A percentile compares a stretch with the other conserved stretches of the same genome.
Conservation (phyloP, 1,139 yeast species). For the Sugiyamaella grinbergsii region DNA sequence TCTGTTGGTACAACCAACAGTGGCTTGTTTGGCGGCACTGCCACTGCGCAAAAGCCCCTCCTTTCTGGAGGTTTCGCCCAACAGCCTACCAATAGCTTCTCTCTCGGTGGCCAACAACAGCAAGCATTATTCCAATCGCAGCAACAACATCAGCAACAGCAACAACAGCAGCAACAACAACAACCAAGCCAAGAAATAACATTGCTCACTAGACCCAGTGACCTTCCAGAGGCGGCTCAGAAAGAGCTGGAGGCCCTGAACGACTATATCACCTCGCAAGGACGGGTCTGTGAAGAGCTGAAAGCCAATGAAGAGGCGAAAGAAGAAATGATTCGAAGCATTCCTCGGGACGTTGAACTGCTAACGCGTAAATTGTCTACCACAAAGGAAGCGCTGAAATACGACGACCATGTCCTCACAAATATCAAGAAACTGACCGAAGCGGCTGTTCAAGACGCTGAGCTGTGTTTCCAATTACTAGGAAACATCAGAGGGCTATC, state of each 20-base stretch:
- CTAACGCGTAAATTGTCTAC: constrained; percentile 63
- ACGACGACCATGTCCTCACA: constrained; percentile 59
- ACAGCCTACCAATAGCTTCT: constrained; percentile 29
- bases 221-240: constrained; percentile 73
- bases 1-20: constrained; percentile 21
- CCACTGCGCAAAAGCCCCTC: constrained; percentile 32
- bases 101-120: constrained; percentile 22
- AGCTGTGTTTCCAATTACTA: constrained; percentile 64
- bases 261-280: constrained; percentile 80
- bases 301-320: constrained; percentile 66
- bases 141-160: constrained; percentile 15
- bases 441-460: constrained; percentile 56
- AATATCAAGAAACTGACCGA: constrained; percentile 49
- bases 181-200: constrained; percentile 45
- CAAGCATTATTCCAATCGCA: too few species aligned
- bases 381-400: constrained; percentile 68
- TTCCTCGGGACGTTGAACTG: constrained; percentile 82
- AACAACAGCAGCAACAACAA: constrained; percentile 40
- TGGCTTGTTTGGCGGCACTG: constrained; percentile 30
- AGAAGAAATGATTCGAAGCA: constrained; percentile 68
- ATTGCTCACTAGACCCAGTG: constrained; percentile 85
- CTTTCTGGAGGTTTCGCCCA: constrained; percentile 33
- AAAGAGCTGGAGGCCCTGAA: constrained; percentile 81
- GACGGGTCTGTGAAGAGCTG: constrained; percentile 76
- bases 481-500: constrained; percentile 55